Evolutionary conservation across 495 filamentous ascomycete species (phyloP), one percentile per base, ranked within the genome.

Genomic region (Bathelium albidoporum): DNA sequence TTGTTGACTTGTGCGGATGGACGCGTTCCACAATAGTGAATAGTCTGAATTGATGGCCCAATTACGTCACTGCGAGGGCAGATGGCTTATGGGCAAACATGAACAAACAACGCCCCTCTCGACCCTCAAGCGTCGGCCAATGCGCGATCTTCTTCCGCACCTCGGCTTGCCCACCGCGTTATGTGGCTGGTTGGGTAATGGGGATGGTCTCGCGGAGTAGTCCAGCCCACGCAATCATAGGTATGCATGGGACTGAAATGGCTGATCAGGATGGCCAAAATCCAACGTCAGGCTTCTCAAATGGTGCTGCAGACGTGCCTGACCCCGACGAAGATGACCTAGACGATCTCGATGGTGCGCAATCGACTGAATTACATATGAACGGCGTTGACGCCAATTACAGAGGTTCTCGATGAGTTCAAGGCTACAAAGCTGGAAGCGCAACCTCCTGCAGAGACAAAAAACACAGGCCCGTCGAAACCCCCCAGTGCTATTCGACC

Each of bases 361-460:
- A 59, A 52, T 14, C 20, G 20, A 16, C 10, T 39, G 11, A n/a
- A 22, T 60, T 34, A n/a, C 64, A 24, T 39, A 32, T 26, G 2
- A 32, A 36, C 11, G 34, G 10, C 36, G 26, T 45, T 65, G 44
- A 65, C 58, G 34, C 34, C 43, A 43, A 34, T 12, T 32, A 12
- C 66, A 96, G 91, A 97, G 58, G 85, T 97, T 73, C 87, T 98
- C 32, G 91, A 97, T 66, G 87, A 96, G 69, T 98, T 98, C 76
- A 80, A 85, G 18, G 69, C 80, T 11, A 76, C 80, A 2, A 82
- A 82, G 59, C 61, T 81, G 31, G 78, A 82, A 2, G 70, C 77
- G 64, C 75, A 81, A 64, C 75, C 80, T 32, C 79, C 43, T 44
- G 31, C 43, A 44, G 36, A 58, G n/a, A 12, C 45, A 83, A 34